phyloP scores from a whole-genome alignment of 306 rosid genomes.

The Acmispon strigosus region DNA sequence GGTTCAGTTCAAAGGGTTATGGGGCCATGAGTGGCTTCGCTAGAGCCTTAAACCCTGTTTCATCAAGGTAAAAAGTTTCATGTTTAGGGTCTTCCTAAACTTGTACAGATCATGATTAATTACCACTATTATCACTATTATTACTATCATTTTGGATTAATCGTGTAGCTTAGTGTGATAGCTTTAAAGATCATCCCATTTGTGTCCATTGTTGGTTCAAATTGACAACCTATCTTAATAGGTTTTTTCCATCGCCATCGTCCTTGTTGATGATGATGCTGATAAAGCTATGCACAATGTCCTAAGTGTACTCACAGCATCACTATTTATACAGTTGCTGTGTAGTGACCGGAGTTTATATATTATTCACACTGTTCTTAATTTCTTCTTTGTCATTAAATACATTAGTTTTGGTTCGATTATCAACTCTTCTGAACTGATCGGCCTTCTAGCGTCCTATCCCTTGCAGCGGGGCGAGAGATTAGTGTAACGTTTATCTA shows the following conservation, averaged over 20 bases:
- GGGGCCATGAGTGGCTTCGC: constrained; percentile 95
- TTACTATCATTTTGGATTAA: neutral
- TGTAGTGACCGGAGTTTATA: neutral
- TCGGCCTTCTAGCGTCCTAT: no score
- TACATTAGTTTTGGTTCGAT: no score
- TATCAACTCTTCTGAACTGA: no score
- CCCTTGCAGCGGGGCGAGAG: no score
- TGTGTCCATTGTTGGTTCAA: constrained; percentile 13
- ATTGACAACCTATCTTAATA: neutral
- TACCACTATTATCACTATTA: neutral
- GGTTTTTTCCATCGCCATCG: neutral
- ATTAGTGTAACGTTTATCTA: no score
- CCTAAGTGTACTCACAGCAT: neutral
- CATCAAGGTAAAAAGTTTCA: constrained; percentile 60
- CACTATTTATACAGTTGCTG: neutral
- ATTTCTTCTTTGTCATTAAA: neutral
- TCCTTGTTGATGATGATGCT: neutral
- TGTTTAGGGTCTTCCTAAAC: neutral
- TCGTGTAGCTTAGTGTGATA: neutral
- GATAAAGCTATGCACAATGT: constrained; percentile 15
- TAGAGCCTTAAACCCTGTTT: constrained; percentile 90
- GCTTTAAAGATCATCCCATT: no score
- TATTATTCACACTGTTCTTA: neutral
- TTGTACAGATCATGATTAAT: constrained; percentile 31
- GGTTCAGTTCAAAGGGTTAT: constrained; percentile 95